These are phyloP conservation scores for Oryza glaberrima DNA, from an alignment of 176 grass and related monocot genomes.

Conservation along the genomic window DNA sequence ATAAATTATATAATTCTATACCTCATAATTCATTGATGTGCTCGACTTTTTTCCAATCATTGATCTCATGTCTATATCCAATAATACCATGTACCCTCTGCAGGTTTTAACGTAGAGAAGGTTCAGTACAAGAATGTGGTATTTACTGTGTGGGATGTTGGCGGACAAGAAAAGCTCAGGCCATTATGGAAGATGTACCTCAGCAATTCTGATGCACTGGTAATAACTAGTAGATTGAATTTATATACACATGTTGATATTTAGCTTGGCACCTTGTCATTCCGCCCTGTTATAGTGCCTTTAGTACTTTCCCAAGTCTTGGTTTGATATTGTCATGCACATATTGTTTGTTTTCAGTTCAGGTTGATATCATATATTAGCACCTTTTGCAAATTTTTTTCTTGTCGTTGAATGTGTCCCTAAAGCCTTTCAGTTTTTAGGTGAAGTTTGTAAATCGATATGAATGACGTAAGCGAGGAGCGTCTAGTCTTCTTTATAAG, in stretches of 20 bases:
- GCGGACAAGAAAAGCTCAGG: constrained; percentile 93
- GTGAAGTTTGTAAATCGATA: not conserved
- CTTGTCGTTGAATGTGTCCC: not conserved
- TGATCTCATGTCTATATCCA: not conserved
- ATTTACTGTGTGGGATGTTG: constrained; percentile 96
- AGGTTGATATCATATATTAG: not conserved
- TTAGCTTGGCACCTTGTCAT: constrained; percentile 14
- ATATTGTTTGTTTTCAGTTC: not conserved
- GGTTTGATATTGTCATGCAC: not conserved
- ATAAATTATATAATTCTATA: not conserved
- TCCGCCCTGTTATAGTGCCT: constrained; percentile 1
- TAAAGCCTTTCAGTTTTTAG: not conserved
- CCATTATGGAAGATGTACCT: constrained; percentile 90
- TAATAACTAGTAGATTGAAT: constrained; percentile 39
- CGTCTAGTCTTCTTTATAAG: constrained; percentile 19
- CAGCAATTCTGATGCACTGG: constrained; percentile 90
- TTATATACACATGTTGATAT: not conserved
- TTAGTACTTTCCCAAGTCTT: constrained; percentile 14
- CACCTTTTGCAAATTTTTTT: not conserved
- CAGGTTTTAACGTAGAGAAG: constrained; percentile 95
- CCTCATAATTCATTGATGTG: not conserved
- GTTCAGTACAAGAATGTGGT: constrained; percentile 94
- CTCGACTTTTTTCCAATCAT: not conserved
- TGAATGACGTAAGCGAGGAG: not conserved
- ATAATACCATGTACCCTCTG: not conserved